These are phyloP conservation scores for Ceratobasidium sp. DNA, from an alignment of 1,284 basidiomycete species.

Conservation along the genomic window DNA sequence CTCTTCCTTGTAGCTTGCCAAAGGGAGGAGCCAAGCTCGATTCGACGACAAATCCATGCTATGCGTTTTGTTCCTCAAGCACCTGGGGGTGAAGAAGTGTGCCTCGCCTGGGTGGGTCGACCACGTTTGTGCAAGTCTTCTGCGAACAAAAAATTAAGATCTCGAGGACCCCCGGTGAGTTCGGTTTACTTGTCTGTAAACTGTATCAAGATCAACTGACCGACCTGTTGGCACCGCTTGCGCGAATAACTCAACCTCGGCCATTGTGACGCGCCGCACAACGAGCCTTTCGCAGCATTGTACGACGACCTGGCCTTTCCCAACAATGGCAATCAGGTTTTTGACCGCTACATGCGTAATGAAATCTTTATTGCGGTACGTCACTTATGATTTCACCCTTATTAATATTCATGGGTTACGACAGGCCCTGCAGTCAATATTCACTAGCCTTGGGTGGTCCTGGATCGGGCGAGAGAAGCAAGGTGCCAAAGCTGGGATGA, in stretches of 20 bases:
- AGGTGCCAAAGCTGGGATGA: background rate
- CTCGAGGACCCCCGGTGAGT: background rate
- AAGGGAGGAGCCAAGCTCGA: background rate
- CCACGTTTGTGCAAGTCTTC: background rate
- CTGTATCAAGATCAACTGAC: background rate
- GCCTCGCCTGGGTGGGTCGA: background rate
- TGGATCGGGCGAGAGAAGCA: background rate
- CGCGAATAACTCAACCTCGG: background rate
- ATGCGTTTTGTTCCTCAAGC: background rate
- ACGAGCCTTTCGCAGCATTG: background rate
- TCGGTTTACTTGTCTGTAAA: background rate
- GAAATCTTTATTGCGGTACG: constrained; percentile 1
- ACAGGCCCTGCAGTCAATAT: background rate
- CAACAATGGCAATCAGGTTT: background rate
- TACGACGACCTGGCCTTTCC: constrained; percentile 1
- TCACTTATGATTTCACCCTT: too few relatives aligned
- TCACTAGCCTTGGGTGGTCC: background rate
- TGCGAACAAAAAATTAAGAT: background rate
- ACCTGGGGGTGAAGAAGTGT: background rate
- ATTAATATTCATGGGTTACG: background rate
- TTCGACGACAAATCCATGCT: background rate
- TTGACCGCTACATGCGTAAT: background rate
- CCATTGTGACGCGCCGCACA: background rate
- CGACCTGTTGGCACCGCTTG: background rate
- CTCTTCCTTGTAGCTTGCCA: background rate